phyloP scores from a whole-genome alignment of 768 basidiomycete species.

The Strobilomyces echinocephalus region DNA sequence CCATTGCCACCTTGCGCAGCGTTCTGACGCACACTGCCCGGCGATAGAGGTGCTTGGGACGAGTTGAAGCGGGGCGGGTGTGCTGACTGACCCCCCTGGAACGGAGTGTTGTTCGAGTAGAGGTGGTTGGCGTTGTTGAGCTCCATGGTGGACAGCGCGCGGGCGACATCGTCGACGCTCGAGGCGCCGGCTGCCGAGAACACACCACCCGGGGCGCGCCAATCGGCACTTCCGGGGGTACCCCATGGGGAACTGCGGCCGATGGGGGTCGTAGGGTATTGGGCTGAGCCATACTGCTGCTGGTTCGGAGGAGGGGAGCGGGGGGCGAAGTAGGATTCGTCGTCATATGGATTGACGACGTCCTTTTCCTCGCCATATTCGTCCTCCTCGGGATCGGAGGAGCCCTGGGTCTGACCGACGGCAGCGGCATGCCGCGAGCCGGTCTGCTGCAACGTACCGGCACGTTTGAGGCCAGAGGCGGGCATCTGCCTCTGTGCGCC shows the following conservation, averaged over 20 bases:
- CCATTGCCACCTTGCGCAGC: constrained; percentile 36
- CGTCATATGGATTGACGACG: constrained; percentile 39
- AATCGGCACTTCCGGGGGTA: constrained; percentile 48
- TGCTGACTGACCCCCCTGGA: constrained; percentile 46
- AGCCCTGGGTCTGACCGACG: constrained; percentile 38
- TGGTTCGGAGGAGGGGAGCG: constrained; percentile 38
- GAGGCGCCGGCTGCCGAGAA: constrained; percentile 25
- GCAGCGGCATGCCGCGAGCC: constrained; percentile 33
- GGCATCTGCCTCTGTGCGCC: constrained; percentile 54
- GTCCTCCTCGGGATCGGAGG: constrained; percentile 50
- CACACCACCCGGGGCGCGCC: constrained; percentile 44
- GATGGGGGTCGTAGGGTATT: constrained; percentile 52
- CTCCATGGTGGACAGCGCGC: constrained; percentile 67
- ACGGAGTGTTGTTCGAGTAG: constrained; percentile 27
- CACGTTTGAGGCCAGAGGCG: constrained; percentile 58
- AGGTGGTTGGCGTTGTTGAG: constrained; percentile 36
- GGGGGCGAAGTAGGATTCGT: constrained; percentile 53
- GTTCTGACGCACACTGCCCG: constrained; percentile 36
- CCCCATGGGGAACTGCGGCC: constrained; percentile 67
- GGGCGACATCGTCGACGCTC: constrained; percentile 70
- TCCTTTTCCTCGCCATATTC: constrained; percentile 47
- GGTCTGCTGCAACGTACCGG: constrained; percentile 60
- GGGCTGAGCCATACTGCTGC: constrained; percentile 37
- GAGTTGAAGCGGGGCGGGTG: constrained; percentile 70
- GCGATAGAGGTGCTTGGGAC: constrained; percentile 41